phyloP scores from a whole-genome alignment of 2,329 filamentous ascomycete species.

The Scytalidium lignicola region DNA sequence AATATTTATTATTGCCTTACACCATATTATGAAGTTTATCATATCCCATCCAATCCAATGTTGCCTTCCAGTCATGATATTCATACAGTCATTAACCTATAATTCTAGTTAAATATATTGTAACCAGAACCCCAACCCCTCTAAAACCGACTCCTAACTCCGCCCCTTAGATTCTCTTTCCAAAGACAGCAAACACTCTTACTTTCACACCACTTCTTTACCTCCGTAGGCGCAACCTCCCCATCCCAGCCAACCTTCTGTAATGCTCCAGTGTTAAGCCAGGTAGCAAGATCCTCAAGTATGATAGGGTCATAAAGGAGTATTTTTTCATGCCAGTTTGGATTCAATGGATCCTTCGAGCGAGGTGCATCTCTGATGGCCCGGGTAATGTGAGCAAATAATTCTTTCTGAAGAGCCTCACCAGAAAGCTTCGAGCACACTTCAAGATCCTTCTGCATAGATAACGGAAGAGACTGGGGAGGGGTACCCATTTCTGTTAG shows the following conservation, averaged over 20 bases:
- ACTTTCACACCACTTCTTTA: constrained; percentile 86
- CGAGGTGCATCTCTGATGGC: constrained; percentile 48
- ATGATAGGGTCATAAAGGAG: constrained; percentile 88
- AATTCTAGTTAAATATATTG: no score
- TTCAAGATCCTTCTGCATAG: constrained; percentile 4
- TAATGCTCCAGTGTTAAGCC: constrained; percentile 72
- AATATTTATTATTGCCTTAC: no score
- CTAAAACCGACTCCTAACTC: constrained; percentile 14
- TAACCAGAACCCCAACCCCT: no score
- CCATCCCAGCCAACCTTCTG: constrained; percentile 58
- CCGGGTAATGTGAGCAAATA: constrained; percentile 50
- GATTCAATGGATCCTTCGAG: constrained; percentile 42
- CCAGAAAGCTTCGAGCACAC: constrained; percentile 17
- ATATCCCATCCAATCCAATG: no score
- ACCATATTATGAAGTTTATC: no score
- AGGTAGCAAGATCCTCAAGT: constrained; percentile 76
- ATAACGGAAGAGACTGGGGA: constrained; percentile 11
- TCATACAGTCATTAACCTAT: no score
- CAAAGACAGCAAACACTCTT: constrained; percentile 81
- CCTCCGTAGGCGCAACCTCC: constrained; percentile 57
- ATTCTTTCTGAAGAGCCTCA: constrained; percentile 35
- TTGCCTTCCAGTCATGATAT: no score
- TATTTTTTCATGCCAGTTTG: constrained; percentile 88
- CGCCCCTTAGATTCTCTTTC: constrained; percentile 34
- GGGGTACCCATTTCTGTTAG: constrained; percentile 13